phyloP scores from a whole-genome alignment of 345 rosid genomes.

The Pseudoturritis turrita region DNA sequence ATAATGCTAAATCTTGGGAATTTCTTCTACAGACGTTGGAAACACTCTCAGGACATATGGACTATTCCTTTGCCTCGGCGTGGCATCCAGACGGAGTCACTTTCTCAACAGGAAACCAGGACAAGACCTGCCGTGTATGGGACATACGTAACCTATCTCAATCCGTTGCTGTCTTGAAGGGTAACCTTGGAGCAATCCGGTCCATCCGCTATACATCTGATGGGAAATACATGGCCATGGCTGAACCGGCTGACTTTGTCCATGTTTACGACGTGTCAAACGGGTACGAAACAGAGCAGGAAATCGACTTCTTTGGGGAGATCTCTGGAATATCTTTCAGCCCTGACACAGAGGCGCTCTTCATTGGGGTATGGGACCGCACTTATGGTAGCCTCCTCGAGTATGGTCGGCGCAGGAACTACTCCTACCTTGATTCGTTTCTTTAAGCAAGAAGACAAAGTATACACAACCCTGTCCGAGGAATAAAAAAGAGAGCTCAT shows the following conservation, averaged over 20 bases:
- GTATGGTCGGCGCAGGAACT: slow-evolving; percentile 56
- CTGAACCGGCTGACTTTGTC: slow-evolving; percentile 85
- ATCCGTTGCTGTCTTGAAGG: slow-evolving; percentile 60
- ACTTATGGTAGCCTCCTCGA: slow-evolving; percentile 82
- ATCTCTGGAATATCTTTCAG: slow-evolving; percentile 81
- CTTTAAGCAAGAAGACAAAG: slow-evolving; percentile 28
- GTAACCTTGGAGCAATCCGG: slow-evolving; percentile 75
- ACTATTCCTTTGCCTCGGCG: slow-evolving; percentile 79
- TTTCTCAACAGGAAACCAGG: slow-evolving; percentile 83
- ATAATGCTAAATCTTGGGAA: slow-evolving; percentile 7
- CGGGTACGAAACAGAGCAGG: slow-evolving; percentile 67
- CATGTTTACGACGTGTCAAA: slow-evolving; percentile 59
- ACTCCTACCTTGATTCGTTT: slow-evolving; percentile 56
- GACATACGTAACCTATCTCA: slow-evolving; percentile 56
- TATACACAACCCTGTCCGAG: background rate
- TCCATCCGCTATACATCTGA: slow-evolving; percentile 69
- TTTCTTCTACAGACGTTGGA: slow-evolving; percentile 40
- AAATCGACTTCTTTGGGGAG: slow-evolving; percentile 81
- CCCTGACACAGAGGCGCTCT: slow-evolving; percentile 75
- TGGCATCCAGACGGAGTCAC: slow-evolving; percentile 79
- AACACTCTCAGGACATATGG: slow-evolving; percentile 57
- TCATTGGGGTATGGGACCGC: slow-evolving; percentile 81
- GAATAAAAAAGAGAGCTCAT: slow-evolving; percentile 16
- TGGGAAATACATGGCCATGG: slow-evolving; percentile 73
- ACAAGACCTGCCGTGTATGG: slow-evolving; percentile 87